Evolutionary conservation across 352 stramenopile species (phyloP).

Genomic region (Globisporangium heterothallicum): DNA sequence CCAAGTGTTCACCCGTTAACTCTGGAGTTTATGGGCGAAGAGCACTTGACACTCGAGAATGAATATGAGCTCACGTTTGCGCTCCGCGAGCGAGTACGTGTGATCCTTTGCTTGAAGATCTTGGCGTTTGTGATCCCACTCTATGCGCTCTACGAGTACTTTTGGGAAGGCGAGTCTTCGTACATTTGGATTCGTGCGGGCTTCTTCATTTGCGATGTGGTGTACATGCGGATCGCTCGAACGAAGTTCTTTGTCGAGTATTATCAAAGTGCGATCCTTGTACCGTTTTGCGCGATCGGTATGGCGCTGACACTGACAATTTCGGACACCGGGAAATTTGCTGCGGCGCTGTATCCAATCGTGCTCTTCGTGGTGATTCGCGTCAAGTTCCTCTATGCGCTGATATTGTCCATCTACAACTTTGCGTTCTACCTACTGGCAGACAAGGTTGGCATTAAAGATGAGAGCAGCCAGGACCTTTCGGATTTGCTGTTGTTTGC

Average conservation of each 20-base stretch:
- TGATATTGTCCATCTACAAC: constrained; percentile 74
- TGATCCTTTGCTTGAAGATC: constrained; percentile 71
- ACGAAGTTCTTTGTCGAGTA: constrained; percentile 71
- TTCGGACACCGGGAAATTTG: constrained; percentile 80
- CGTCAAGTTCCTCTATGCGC: constrained; percentile 80
- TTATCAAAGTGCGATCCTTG: constrained; percentile 68
- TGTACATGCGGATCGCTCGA: constrained; percentile 62
- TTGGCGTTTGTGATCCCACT: constrained; percentile 63
- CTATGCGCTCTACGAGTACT: constrained; percentile 68
- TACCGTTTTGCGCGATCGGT: constrained; percentile 59
- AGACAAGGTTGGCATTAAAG: constrained; percentile 39
- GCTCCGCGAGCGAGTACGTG: constrained; percentile 52
- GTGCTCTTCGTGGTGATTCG: constrained; percentile 78
- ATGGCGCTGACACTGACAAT: constrained; percentile 82
- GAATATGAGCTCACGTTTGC: constrained; percentile 77
- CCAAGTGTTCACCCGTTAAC: constrained; percentile 70
- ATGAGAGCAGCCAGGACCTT: constrained; percentile 20
- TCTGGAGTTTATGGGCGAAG: constrained; percentile 81
- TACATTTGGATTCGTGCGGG: constrained; percentile 60
- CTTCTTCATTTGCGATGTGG: constrained; percentile 66
- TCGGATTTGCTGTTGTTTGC: constrained; percentile 60
- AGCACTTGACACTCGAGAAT: constrained; percentile 66
- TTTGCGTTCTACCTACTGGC: constrained; percentile 75
- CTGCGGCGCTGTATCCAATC: constrained; percentile 72
- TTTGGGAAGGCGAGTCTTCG: constrained; percentile 50